Evolutionary conservation across 2,329 filamentous ascomycete genomes (phyloP).

Genomic region (Aspergillus melleus): DNA sequence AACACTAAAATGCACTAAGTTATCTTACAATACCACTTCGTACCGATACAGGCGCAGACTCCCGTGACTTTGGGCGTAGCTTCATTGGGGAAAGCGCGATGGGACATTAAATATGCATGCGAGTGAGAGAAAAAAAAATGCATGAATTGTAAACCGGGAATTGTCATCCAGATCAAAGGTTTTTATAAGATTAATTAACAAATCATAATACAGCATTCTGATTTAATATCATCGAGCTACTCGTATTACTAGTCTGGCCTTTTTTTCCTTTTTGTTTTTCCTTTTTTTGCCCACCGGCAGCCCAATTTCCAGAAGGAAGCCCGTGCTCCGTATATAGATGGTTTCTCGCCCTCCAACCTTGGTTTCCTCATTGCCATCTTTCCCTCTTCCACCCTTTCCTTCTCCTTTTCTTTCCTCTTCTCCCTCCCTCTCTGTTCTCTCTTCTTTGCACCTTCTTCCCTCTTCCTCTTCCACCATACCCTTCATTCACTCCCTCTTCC

Average conservation of each 20-base stretch:
- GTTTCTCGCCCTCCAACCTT: neutral
- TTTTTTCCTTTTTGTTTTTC: neutral
- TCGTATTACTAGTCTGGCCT: neutral
- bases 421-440: neutral
- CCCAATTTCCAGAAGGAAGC: neutral
- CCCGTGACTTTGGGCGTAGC: neutral
- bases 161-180: neutral
- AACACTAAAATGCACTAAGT: neutral
- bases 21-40: neutral
- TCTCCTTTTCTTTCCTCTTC: neutral
- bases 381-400: neutral
- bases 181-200: neutral
- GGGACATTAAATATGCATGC: neutral
- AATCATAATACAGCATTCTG: neutral
- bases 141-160: neutral
- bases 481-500: neutral
- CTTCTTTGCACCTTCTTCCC: neutral
- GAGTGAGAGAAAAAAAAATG: neutral
- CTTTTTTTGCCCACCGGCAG: neutral
- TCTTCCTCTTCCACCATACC: neutral
- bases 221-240: neutral
- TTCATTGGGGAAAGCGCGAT: neutral
- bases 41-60: neutral
- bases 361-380: constrained; percentile 1
- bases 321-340: neutral